Conservation (phyloP, 2,329 filamentous ascomycete species). For the Zymoseptoria pseudotritici region DNA sequence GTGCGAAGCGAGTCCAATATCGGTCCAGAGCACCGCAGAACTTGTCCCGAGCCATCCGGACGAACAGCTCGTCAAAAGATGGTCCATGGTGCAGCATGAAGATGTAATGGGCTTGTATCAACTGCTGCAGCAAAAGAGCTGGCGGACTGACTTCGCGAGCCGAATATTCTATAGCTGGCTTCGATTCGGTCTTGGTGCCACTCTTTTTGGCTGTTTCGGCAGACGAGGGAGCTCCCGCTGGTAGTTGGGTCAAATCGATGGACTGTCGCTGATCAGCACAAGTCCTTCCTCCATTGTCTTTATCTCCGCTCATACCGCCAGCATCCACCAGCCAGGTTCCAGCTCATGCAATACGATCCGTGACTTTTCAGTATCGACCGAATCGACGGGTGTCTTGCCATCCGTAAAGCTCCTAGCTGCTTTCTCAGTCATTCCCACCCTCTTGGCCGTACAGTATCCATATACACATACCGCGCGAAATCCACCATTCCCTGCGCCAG, state of each 20-base stretch:
- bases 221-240: slow-evolving; percentile 37
- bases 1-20: slow-evolving; percentile 68
- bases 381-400: slow-evolving; percentile 62
- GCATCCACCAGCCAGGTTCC: slow-evolving; percentile 89
- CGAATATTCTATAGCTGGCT: slow-evolving; percentile 65
- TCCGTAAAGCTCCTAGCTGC: slow-evolving; percentile 63
- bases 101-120: slow-evolving; percentile 71
- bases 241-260: slow-evolving; percentile 71
- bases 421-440: slow-evolving; percentile 21
- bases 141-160: slow-evolving; percentile 83
- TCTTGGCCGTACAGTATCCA: neutral
- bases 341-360: slow-evolving; percentile 80
- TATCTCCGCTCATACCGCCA: slow-evolving; percentile 58
- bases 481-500: slow-evolving; percentile 94
- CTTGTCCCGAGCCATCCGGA: slow-evolving; percentile 54
- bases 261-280: slow-evolving; percentile 45
- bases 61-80: slow-evolving; percentile 63
- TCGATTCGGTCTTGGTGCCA: slow-evolving; percentile 12
- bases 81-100: slow-evolving; percentile 84
- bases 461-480: slow-evolving; percentile 58
- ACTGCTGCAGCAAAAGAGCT: slow-evolving; percentile 67
- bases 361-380: slow-evolving; percentile 84
- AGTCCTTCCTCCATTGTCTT: neutral
- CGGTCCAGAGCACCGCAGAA: slow-evolving; percentile 67
- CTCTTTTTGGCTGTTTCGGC: slow-evolving; percentile 21